Evolutionary conservation across 163 green algal genomes (phyloP), one percentile per base, ranked within the genome.

Genomic region (Prototheca wickerhamii): DNA sequence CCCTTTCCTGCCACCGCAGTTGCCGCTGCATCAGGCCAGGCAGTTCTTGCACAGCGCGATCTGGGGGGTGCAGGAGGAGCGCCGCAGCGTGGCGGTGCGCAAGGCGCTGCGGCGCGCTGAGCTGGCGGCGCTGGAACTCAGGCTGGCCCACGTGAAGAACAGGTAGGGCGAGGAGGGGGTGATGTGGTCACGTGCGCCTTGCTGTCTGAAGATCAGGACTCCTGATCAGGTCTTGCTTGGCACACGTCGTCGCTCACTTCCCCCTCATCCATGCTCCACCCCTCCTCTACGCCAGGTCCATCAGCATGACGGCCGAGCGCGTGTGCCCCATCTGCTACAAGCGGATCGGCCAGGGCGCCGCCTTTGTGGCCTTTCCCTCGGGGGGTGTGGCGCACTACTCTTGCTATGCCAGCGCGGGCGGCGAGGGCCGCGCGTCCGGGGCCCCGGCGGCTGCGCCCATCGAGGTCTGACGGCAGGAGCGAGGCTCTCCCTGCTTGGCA

Each of bases 291-390:
- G 37, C 15, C 69, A 83, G 76, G 66, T 70, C 40, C 34, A 61
- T 94, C 31, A 29, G 78, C 29, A 67, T 93, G 5, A 88, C 75
- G 0, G 70, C 66, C 33, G 87, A 94, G 66, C 74, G 85, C 1
- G 79, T 80, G 0, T 95, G 88, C 70, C 71, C 60, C 63, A 71
- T 94, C 33, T 95, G 88, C 68, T 81, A 88, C 68, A 91, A 92
- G 72, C 71, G 86, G 8, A 83, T 95, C 21, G 87, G 85, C 29
- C 78, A 61, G 12, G 12, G 6, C 46, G 64, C 81, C 3, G 88
- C 87, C 15, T 84, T 90, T 68, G 86, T 90, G n/a, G 77, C 81
- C 12, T 87, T 88, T 63, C 84, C 87, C 0, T 71, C 80, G 23
- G 72, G 73, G n/a, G 67, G 63, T 2, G 67, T 95, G 18, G 80